Evolutionary conservation across 306 rosid genomes (phyloP).

Genomic region (Quercus ilex): DNA sequence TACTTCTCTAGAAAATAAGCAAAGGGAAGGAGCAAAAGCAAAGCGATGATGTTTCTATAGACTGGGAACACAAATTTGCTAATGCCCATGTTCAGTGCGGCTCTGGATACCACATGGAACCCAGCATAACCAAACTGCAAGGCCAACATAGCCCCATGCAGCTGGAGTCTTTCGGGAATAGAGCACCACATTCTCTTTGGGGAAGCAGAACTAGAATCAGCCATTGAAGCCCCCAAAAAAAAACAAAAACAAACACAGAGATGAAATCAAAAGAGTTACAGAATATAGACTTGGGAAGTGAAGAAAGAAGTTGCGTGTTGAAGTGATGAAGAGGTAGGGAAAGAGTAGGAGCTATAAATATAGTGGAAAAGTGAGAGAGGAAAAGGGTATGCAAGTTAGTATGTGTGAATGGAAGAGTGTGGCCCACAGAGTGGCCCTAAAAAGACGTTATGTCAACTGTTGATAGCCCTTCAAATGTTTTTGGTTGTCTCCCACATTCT

Average conservation of each 20-base stretch:
- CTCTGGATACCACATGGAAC: slow-evolving; percentile 89
- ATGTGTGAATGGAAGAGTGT: not conserved
- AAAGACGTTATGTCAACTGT: slow-evolving; percentile 68
- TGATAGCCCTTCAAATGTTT: slow-evolving; percentile 58
- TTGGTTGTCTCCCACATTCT: slow-evolving; percentile 83
- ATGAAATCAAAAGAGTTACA: too few relatives aligned
- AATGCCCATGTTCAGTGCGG: slow-evolving; percentile 97
- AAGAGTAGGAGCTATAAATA: slow-evolving; percentile 47
- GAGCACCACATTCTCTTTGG: slow-evolving; percentile 73
- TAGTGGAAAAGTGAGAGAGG: slow-evolving; percentile 23
- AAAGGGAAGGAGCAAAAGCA: slow-evolving; percentile 81
- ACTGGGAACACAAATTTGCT: slow-evolving; percentile 94
- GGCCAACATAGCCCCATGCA: slow-evolving; percentile 95
- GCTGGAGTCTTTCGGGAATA: slow-evolving; percentile 70
- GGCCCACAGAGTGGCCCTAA: slow-evolving; percentile 41
- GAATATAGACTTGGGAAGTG: too few relatives aligned
- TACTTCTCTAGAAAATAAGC: slow-evolving; percentile 91
- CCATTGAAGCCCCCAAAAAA: slow-evolving; percentile 35
- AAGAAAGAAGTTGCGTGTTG: not conserved
- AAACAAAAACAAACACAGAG: not conserved
- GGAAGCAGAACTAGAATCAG: slow-evolving; percentile 49
- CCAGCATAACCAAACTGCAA: slow-evolving; percentile 97
- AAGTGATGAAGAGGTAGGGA: slow-evolving; percentile 42
- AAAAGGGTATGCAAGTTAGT: not conserved
- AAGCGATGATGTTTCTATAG: slow-evolving; percentile 82